A percentile compares a stretch with the other conserved stretches of the same genome.
phyloP scores from a whole-genome alignment of 2,329 filamentous ascomycete genomes.

The Epichloe glyceriae region DNA sequence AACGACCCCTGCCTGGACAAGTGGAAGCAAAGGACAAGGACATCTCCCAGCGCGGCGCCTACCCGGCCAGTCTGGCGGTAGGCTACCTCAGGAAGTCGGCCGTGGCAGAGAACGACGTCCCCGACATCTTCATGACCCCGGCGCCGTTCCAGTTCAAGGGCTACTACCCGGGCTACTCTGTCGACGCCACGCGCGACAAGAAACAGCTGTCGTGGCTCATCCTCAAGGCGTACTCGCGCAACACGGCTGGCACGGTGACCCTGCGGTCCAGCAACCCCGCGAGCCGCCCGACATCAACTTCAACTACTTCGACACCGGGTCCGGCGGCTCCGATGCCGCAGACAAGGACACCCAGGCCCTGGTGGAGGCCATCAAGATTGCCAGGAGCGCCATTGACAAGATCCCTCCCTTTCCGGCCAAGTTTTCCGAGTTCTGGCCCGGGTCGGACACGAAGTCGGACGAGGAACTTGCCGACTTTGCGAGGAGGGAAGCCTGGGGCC shows the following conservation, averaged over 20 bases:
- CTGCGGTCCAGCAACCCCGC: slow-evolving; percentile 34
- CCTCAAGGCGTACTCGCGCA: neutral
- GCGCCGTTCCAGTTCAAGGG: neutral
- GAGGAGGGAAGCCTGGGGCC: slow-evolving; percentile 38
- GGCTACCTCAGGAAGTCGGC: neutral
- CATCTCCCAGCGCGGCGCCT: neutral
- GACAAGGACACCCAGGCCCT: slow-evolving; percentile 32
- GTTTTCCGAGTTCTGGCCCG: slow-evolving; percentile 15
- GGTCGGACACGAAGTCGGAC: slow-evolving; percentile 5
- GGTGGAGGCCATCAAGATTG: neutral
- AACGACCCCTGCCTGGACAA: slow-evolving; percentile 22
- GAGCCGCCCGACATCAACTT: too few relatives aligned
- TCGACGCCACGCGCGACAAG: neutral
- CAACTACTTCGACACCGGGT: too few relatives aligned
- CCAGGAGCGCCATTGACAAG: slow-evolving; percentile 40
- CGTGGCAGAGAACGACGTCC: neutral
- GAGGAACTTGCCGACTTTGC: slow-evolving; percentile 23
- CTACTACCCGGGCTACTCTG: neutral
- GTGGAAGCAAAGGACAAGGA: slow-evolving; percentile 12
- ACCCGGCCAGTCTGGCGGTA: neutral
- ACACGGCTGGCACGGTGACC: slow-evolving; percentile 38
- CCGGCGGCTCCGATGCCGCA: too few relatives aligned
- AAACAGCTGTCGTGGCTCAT: neutral
- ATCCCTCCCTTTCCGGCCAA: slow-evolving; percentile 37
- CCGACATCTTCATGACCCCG: neutral